Evolutionary conservation across 371 early-diverging fungal species (phyloP).

Genomic region (Conidiobolus incongruus): DNA sequence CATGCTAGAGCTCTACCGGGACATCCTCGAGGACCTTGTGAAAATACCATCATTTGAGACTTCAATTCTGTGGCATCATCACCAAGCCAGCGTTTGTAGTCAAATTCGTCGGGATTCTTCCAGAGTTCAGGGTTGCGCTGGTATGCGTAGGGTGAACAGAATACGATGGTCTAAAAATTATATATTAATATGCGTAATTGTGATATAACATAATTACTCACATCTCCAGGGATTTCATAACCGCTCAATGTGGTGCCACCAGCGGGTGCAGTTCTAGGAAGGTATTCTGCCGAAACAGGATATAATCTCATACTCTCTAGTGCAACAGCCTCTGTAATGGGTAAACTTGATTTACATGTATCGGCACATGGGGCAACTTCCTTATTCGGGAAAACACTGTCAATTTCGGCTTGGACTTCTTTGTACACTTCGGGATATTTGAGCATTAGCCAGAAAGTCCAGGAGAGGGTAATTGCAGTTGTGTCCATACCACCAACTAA

Average conservation of each 20-base stretch:
- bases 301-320: conserved; percentile 9
- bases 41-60: not conserved
- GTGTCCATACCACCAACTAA: conserved; percentile 11
- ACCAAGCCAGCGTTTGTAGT: not conserved
- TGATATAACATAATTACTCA: too few relatives aligned
- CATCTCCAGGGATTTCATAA: conserved; percentile 5
- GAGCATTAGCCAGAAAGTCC: conserved; percentile 6
- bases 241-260: conserved; percentile 5
- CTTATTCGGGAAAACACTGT: not conserved
- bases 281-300: conserved; percentile 8
- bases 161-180: too few relatives aligned
- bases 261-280: conserved; percentile 3
- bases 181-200: too few relatives aligned
- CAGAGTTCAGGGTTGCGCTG: not conserved
- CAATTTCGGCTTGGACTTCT: conserved; percentile 5
- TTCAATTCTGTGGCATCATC: not conserved
- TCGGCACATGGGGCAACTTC: conserved; percentile 5
- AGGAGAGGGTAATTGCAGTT: conserved; percentile 6
- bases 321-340: conserved; percentile 11
- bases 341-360: conserved; percentile 8
- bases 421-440: conserved; percentile 5
- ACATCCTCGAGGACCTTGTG: not conserved
- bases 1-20: not conserved
- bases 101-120: not conserved
- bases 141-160: too few relatives aligned